Base-by-base conservation (phyloP, 202 grass and related monocot species). In the Zoysia matrella region DNA sequence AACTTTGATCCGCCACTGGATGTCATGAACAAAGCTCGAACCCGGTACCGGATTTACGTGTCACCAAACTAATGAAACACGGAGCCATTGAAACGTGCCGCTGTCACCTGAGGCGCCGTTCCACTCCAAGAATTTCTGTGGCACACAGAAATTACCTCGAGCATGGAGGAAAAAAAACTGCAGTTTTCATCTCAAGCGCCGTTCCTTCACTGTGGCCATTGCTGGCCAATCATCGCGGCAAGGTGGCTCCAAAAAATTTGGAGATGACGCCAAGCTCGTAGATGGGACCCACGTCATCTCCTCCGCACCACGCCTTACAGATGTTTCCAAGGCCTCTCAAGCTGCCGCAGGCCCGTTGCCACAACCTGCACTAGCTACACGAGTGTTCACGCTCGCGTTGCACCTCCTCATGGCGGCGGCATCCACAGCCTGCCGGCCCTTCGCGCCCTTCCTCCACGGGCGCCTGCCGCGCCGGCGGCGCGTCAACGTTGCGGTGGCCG, bases 331-430 rank as follows among this genome's bases (percentile, higher is more conserved):
- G 46, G 42, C 30, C 22, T 22, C 22, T 42, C 69, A 15, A 5
- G 4, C 60, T 76, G 3, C 30, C 60, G 3, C 47, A 15, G 22
- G 49, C 44, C 61, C 22, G 22, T 22, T 22, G 22, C 22, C 22
- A 3, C 12, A n/a, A 9, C 42, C 8, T 71, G 47, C 54, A n/a
- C 36, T 0, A 22, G 10, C 13, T n/a, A 54, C 55, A 5, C 13
- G 45, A 13, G 49, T 6, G 30, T 30, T 5, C 40, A 3, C 12
- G 39, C 48, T 1, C 44, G 6, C 8, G 9, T 63, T 22, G 8
- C 16, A 8, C 14, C 22, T 7, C 63, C 88, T 94, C 82, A 75
- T 84, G 55, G 76, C 91, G 49, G 77, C 91, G 52, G 83, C 91
- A 50, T 86, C 89, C 56, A 91, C 92, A 18, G 75, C 92, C 11